Percentiles rank a stretch among this genome's conserved stretches.
Evolutionary conservation across 2,329 filamentous ascomycete genomes (phyloP).

Genomic region (Sphaerostilbella broomeana): DNA sequence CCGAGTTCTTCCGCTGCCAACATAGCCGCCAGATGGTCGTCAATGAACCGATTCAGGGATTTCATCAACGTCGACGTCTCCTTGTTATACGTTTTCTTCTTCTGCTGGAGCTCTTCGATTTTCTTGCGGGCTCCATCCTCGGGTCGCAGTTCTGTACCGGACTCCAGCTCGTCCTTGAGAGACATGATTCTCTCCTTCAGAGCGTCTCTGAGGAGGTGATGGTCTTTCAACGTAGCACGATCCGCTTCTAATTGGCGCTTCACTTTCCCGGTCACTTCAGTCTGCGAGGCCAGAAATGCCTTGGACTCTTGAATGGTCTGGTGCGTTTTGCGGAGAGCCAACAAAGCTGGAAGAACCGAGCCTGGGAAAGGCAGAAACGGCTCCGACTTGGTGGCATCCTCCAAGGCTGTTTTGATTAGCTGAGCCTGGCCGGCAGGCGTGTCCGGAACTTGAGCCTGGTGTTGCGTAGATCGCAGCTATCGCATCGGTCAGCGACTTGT

Average conservation of each 20-base stretch:
- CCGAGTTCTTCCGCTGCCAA: constrained; percentile 78
- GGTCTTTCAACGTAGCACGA: constrained; percentile 45
- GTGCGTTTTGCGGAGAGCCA: constrained; percentile 63
- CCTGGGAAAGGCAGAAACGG: constrained; percentile 60
- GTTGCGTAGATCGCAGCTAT: constrained; percentile 25
- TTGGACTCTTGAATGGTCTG: constrained; percentile 59
- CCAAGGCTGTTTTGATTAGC: constrained; percentile 59
- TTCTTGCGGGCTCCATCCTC: constrained; percentile 57
- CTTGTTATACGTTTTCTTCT: constrained; percentile 53
- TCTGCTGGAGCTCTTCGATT: constrained; percentile 52
- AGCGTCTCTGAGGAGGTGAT: constrained; percentile 47
- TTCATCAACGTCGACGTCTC: constrained; percentile 56
- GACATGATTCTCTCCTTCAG: constrained; percentile 51
- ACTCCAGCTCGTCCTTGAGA: constrained; percentile 51
- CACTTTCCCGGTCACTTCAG: constrained; percentile 35
- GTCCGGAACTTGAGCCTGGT: constrained; percentile 18
- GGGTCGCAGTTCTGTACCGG: constrained; percentile 51
- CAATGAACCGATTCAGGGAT: constrained; percentile 63
- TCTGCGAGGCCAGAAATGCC: constrained; percentile 45
- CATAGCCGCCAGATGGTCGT: constrained; percentile 63
- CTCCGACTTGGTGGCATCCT: constrained; percentile 52
- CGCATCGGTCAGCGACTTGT: background rate
- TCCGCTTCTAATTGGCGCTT: constrained; percentile 45
- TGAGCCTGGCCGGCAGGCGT: constrained; percentile 26
- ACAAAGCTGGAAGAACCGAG: constrained; percentile 63